Evolutionary conservation across 23 red algal genomes (phyloP), one percentile per base, ranked within the genome.

Genomic region (Cyanidioschyzon merolae): DNA sequence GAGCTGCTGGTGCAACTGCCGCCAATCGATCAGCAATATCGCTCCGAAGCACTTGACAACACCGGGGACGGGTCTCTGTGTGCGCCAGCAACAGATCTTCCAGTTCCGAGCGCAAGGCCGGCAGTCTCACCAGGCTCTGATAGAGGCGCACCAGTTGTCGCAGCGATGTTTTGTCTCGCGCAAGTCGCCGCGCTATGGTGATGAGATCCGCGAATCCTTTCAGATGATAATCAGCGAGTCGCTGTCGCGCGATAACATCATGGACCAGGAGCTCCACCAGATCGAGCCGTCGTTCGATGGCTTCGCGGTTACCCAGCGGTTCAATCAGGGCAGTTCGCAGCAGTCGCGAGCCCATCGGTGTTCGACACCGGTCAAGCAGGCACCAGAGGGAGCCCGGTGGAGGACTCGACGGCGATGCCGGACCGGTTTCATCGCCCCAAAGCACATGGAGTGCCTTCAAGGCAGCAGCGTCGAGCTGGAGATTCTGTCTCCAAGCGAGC

Each of bases 131-230:
- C 34, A 87, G 85, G 57, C 74, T 89, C 83, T 97, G 93, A 71
- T 97, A 97, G 0, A 97, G 77, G 41, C 74, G 38, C 24, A 97
- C 88, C 41, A 97, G 79, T 40, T 97, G 83, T 34, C 87, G 93
- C 39, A 97, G 68, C 18, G 68, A 76, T 37, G 79, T 88, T 21
- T 57, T 83, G 26, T 57, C 57, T 1, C 34, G 0, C 31, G 32
- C 74, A 37, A 2, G 25, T 31, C 82, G 85, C 39, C 82, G 59
- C 74, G 77, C 83, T 1, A 97, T 38, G 0, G 67, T 36, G 37
- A 40, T 67, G 38, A 97, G 17, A 58, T 97, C 93, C 3, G 93
- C 85, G 27, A 97, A 29, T 37, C 80, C 76, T 15, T 88, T 85
- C 27, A 97, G 39, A 75, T 97, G 88, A 12, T 77, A 76, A 18